Percentiles rank a stretch among this genome's conserved stretches.
Evolutionary conservation across 2,329 filamentous ascomycete genomes (phyloP).

Genomic region (Curvularia eragrostidis): DNA sequence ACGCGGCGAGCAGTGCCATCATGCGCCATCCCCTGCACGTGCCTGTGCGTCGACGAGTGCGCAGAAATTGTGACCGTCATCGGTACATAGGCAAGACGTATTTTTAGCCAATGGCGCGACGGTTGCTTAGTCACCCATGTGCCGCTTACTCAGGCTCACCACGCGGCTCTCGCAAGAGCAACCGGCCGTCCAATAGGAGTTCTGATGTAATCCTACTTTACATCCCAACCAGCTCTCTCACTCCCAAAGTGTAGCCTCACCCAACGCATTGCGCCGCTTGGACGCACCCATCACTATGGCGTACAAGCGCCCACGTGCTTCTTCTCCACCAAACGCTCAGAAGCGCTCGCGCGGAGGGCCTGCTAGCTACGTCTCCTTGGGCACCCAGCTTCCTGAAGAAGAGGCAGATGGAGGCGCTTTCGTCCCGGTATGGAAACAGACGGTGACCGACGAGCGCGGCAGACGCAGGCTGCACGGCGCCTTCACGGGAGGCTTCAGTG

Average conservation of each 20-base stretch:
- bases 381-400: slow-evolving; percentile 81
- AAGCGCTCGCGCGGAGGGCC: slow-evolving; percentile 70
- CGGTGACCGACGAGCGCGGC: slow-evolving; percentile 90
- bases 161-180: slow-evolving; percentile 1
- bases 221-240: not conserved
- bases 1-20: not conserved
- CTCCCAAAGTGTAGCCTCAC: not conserved
- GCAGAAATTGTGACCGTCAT: not conserved
- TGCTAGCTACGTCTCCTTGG: slow-evolving; percentile 55
- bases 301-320: slow-evolving; percentile 43
- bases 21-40: not conserved
- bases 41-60: not conserved
- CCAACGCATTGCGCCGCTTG: not conserved
- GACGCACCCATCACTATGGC: slow-evolving; percentile 30
- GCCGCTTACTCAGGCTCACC: slow-evolving; percentile 9
- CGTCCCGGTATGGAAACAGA: slow-evolving; percentile 97
- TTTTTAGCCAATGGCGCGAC: slow-evolving; percentile 2
- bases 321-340: slow-evolving; percentile 60
- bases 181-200: not conserved
- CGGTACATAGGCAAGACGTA: not conserved
- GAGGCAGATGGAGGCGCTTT: slow-evolving; percentile 89
- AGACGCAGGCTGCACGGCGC: slow-evolving; percentile 91
- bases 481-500: slow-evolving; percentile 95
- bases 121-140: slow-evolving; percentile 11
- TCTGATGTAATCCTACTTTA: not conserved